phyloP scores from a whole-genome alignment of 345 rosid species.

The Dovyalis caffra region DNA sequence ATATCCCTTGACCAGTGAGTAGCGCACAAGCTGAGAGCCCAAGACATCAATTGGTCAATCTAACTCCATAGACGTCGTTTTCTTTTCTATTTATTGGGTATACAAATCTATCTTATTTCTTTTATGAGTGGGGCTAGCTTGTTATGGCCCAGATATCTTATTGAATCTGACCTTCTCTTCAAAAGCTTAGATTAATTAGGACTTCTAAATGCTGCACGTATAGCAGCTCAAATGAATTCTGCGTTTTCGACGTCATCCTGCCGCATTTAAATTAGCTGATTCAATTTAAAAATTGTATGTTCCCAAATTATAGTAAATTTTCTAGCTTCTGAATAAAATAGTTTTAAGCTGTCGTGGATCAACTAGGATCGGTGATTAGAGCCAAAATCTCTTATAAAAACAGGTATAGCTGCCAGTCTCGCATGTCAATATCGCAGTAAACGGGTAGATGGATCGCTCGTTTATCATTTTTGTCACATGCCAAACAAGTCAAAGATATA shows the following conservation, averaged over 20 bases:
- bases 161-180: not conserved
- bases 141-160: not conserved
- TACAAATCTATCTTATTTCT: too few relatives aligned
- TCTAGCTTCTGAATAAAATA: too few relatives aligned
- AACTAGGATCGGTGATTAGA: too few relatives aligned
- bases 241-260: too few relatives aligned
- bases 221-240: too few relatives aligned
- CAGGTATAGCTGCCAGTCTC: not conserved
- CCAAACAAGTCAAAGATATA: not conserved
- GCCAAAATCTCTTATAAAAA: too few relatives aligned
- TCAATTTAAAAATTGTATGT: too few relatives aligned
- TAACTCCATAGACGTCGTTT: not conserved
- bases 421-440: not conserved
- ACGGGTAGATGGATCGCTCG: not conserved
- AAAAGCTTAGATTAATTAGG: not conserved
- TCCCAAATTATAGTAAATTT: too few relatives aligned
- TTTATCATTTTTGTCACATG: not conserved
- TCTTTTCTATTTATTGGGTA: not conserved
- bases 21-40: not conserved
- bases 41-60: constrained; percentile 31
- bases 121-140: not conserved
- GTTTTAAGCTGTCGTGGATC: too few relatives aligned
- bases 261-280: too few relatives aligned
- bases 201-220: too few relatives aligned
- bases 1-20: constrained; percentile 23